A percentile compares a stretch with the other conserved stretches of the same genome.
phyloP scores from a whole-genome alignment of 495 filamentous ascomycete species.

The Pyrenopolyporus hunteri region DNA sequence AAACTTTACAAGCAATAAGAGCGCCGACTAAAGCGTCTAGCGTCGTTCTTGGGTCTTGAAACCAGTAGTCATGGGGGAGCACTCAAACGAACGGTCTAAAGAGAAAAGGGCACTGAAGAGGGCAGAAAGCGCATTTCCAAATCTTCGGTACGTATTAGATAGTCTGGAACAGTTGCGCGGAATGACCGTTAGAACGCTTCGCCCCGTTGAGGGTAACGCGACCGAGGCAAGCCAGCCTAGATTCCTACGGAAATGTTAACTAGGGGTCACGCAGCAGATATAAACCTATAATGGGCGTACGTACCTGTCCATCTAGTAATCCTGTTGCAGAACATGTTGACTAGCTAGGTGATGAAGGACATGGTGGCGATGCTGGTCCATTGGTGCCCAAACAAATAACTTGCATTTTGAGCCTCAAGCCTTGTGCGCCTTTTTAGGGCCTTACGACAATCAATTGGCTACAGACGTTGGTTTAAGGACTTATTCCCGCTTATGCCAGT shows the following conservation, averaged over 20 bases:
- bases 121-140: not conserved
- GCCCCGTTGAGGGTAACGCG: not conserved
- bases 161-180: not conserved
- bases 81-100: not conserved
- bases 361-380: not conserved
- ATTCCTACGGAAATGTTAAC: not conserved
- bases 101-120: not conserved
- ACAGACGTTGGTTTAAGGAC: not conserved
- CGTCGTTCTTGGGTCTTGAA: not conserved
- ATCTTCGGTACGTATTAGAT: not conserved
- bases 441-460: not conserved
- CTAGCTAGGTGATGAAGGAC: not conserved
- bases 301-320: no score
- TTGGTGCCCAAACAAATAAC: slow-evolving; percentile 4
- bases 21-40: not conserved
- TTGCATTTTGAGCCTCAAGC: no score
- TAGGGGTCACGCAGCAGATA: not conserved
- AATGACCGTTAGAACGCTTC: not conserved
- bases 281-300: no score
- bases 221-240: not conserved
- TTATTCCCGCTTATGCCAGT: no score
- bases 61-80: not conserved
- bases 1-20: no score
- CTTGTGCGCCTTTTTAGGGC: not conserved
- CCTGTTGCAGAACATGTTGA: not conserved